Conservation (phyloP, 2,329 filamentous ascomycete genomes). For the Rutstroemia sp. region DNA sequence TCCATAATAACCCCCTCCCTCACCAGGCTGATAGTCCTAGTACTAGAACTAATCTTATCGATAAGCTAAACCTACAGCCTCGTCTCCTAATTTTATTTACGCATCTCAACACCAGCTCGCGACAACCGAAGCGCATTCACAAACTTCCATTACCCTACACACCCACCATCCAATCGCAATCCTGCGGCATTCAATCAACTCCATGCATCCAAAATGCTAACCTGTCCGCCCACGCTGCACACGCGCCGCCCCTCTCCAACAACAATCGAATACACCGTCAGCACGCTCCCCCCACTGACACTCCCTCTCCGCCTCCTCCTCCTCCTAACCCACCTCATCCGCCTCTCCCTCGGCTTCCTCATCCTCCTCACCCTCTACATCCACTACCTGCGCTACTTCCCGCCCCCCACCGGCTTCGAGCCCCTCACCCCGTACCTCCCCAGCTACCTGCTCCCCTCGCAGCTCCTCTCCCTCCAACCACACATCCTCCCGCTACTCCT, state of each 20-base stretch:
- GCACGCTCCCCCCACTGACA: constrained; percentile 58
- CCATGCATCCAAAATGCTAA: constrained; percentile 46
- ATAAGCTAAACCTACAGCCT: background rate
- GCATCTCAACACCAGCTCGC: background rate
- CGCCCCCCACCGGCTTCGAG: constrained; percentile 16
- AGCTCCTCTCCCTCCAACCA: constrained; percentile 31
- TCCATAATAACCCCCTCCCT: too few relatives aligned
- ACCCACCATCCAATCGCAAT: background rate
- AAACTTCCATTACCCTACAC: background rate
- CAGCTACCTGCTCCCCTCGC: constrained; percentile 30
- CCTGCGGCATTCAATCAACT: background rate
- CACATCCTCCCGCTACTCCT: constrained; percentile 35
- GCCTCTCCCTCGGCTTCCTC: constrained; percentile 33
- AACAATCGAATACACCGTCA: constrained; percentile 88
- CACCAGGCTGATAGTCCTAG: too few relatives aligned
- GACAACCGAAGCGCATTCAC: background rate
- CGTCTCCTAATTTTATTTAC: constrained; percentile 4
- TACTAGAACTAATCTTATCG: background rate
- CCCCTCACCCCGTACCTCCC: constrained; percentile 22
- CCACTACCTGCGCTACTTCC: constrained; percentile 32
- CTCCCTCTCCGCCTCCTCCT: constrained; percentile 41
- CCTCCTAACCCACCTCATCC: constrained; percentile 36
- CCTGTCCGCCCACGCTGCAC: constrained; percentile 50
- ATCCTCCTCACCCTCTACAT: constrained; percentile 44
- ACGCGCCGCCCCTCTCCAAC: constrained; percentile 70